Base-by-base conservation (phyloP, 2,329 filamentous ascomycete species). In the Fusarium continuum region DNA sequence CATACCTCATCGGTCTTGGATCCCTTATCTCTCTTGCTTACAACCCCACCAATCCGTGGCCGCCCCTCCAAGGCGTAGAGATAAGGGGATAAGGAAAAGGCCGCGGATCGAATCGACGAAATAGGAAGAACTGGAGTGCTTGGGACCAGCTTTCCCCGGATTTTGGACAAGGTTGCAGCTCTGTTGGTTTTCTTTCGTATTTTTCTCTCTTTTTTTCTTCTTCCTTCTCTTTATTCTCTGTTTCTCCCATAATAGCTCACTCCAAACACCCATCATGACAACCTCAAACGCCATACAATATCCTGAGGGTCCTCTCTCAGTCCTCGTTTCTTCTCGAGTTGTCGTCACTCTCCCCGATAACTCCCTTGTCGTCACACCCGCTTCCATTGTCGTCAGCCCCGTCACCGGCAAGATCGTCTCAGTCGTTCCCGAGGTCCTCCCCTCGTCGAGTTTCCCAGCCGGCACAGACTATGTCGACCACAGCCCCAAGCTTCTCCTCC, bases 241-340 rank as follows among this genome's bases (percentile, higher is more conserved):
- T 31, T 22, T 58, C 36, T 14, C 25, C 20, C 3, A 11, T 14
- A 40, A 26, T 31, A 19, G 28, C 25, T 29, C 50, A 28, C 22
- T 29, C n/a, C 14, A 29, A 38, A 35, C 45, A 20, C 20, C 50
- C 65, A 66, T 59, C 51, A 79, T 79, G 75, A 72, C 74, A 32
- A 72, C 69, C 39, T 39, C 56, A 55, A 67, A 64, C 29, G 55
- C 51, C 31, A 53, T 68, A 13, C 51, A 67, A 22, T 51, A 45
- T 14, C 52, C 48, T n/a, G 63, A 70, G 57, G 77, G 74, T 38
- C 74, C 78, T 35, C 72, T 93, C 70, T 88, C 87, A 36, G 91
- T 97, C 55, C 83, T 98, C 55, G 90, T 90, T 55, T 98, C 95
- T 2, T 91, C 89, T 22, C 87, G 93, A 70, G 91, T 91, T 54